Base-by-base conservation (phyloP, 2,329 filamentous ascomycete species). In the Colletotrichum abscissum region DNA sequence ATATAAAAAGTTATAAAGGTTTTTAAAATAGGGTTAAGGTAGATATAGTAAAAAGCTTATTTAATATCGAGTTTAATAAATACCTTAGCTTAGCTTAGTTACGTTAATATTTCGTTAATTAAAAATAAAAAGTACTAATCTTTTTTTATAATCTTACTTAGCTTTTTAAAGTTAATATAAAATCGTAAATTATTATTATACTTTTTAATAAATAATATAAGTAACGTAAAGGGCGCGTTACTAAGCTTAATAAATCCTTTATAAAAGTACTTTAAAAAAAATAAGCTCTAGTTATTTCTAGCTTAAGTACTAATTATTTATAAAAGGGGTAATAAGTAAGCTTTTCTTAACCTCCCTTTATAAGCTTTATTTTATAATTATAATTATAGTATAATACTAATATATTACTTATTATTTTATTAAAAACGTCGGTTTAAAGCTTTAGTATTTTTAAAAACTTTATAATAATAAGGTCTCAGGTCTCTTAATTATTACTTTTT, bases 341-440 rank as follows among this genome's bases (percentile, higher is more conserved):
- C 5, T 26, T 28, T 19, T 56, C 1, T 30, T 16, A 7, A 2
- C 8, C 19, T 16, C 14, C 1, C 1, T 24, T 16, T 56, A 16
- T n/a, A 30, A 56, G 52, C 12, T 56, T 4, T 28, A 56, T 56
- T 16, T 56, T 19, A 56, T 56, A 56, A 2, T 56, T 9, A 9
- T 56, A 56, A 0, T 3, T 6, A 6, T n/a, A 1, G 1, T 54
- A 54, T 2, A 5, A 0, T 4, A 2, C 0, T 54, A 54, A 0
- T 22, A 12, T 24, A 24, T 54, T 54, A 24, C 22, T 54, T 5
- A 14, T 2, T 26, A 14, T 3, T 5, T 54, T 54, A 54, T 14
- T 54, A 54, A 54, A 54, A 1, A 54, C 1, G 0, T 54, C 2
- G 5, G 4, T 24, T 0, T 24, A 54, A 4, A 0, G 35, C 12